These are phyloP conservation scores for Diphasiastrum complanatum DNA, from an alignment of 83 land plant genomes.

Conservation along the genomic window DNA sequence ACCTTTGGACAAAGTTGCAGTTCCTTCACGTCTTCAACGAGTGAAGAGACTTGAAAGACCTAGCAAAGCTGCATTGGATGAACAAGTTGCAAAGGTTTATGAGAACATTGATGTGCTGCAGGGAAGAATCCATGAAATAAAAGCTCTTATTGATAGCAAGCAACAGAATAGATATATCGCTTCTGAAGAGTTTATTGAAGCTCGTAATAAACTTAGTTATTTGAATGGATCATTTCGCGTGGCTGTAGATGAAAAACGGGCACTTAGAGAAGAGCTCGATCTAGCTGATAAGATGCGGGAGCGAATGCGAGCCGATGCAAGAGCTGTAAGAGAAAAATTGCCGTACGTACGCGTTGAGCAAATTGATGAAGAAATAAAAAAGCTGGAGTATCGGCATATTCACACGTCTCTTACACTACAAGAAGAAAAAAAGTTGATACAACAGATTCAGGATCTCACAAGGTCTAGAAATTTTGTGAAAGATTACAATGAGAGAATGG, in stretches of 20 bases:
- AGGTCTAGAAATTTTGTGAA: conserved; percentile 36
- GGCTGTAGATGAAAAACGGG: conserved; percentile 26
- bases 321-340: conserved; percentile 25
- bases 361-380: conserved; percentile 41
- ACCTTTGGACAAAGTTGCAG: background rate
- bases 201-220: conserved; percentile 19
- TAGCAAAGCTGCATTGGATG: conserved; percentile 16
- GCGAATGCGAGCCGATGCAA: conserved; percentile 25
- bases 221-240: conserved; percentile 17
- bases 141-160: conserved; percentile 23
- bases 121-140: conserved; percentile 28
- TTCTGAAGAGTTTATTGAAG: conserved; percentile 32
- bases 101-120: conserved; percentile 29
- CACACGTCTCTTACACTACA: conserved; percentile 37
- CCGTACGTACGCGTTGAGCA: conserved; percentile 36
- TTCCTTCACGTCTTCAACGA: conserved; percentile 11
- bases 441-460: conserved; percentile 30
- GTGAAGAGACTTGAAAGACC: conserved; percentile 32
- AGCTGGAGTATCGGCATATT: conserved; percentile 26
- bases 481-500: conserved; percentile 24
- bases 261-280: conserved; percentile 23
- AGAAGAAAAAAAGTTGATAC: conserved; percentile 34
- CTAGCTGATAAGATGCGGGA: conserved; percentile 21
- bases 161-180: conserved; percentile 20
- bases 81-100: conserved; percentile 15